These are phyloP conservation scores for Arachnopeziza araneosa DNA, from an alignment of 2,329 filamentous ascomycete species.

Conservation along the genomic window DNA sequence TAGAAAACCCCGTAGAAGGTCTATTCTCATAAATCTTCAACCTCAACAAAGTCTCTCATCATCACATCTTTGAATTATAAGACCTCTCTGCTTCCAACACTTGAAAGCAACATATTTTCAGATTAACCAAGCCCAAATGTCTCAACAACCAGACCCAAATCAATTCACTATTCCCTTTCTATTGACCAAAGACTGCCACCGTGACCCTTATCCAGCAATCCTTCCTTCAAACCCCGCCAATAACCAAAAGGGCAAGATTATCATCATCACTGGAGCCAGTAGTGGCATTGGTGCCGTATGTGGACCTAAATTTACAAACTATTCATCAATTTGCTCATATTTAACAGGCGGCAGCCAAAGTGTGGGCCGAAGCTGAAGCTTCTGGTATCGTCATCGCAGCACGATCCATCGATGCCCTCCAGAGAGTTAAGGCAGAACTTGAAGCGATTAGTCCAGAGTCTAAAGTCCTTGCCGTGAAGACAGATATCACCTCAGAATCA, in stretches of 20 bases:
- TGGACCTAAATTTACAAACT: background rate
- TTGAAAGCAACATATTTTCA: no score
- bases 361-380: constrained; percentile 27
- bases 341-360: constrained; percentile 20
- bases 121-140: background rate
- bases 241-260: constrained; percentile 21
- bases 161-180: constrained; percentile 19
- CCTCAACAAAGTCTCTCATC: background rate
- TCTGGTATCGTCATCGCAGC: constrained; percentile 30
- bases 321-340: no score
- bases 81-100: background rate
- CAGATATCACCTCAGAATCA: constrained; percentile 14
- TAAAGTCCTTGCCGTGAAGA: constrained; percentile 12
- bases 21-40: no score
- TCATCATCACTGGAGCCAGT: constrained; percentile 17
- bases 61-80: background rate
- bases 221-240: constrained; percentile 19
- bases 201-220: constrained; percentile 25
- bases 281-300: constrained; percentile 28
- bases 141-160: constrained; percentile 11
- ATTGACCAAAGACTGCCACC: constrained; percentile 21
- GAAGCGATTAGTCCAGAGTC: constrained; percentile 8
- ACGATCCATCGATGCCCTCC: constrained; percentile 16
- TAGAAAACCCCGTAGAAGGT: background rate
- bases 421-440: constrained; percentile 9